These are phyloP conservation scores for Capsicum pubescens DNA, from an alignment of 257 asterid species.

Conservation along the genomic window DNA sequence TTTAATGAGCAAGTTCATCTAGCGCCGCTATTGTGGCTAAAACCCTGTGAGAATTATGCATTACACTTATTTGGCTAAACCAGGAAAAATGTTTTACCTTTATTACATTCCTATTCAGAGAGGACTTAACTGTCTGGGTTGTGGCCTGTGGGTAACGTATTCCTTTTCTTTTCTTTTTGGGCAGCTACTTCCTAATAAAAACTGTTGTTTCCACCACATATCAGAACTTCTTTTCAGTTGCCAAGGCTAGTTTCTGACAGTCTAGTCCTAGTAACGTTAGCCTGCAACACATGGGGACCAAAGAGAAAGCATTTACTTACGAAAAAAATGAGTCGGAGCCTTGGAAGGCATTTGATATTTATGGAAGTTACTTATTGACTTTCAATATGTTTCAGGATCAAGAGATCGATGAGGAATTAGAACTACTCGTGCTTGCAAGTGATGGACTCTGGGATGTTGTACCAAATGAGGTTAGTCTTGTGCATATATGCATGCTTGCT, in stretches of 20 bases:
- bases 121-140: conserved; percentile 4
- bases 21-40: neutral
- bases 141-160: neutral
- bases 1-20: neutral
- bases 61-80: neutral
- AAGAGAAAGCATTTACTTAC: conserved; percentile 8
- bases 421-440: conserved; percentile 89
- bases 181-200: neutral
- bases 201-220: neutral
- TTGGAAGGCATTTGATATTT: conserved; percentile 19
- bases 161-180: neutral
- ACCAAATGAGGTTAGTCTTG: conserved; percentile 34
- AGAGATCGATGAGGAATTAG: conserved; percentile 81
- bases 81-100: neutral
- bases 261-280: neutral
- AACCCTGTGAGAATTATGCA: neutral
- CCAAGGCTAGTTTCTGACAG: neutral
- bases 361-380: neutral
- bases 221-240: neutral
- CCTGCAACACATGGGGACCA: neutral
- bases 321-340: conserved; percentile 1
- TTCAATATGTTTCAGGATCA: conserved; percentile 63
- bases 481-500: neutral
- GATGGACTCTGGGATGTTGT: conserved; percentile 99
- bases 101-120: neutral